Conservation (phyloP, 1,284 basidiomycete genomes). For the Anthracocystis panici-leucophaei region DNA sequence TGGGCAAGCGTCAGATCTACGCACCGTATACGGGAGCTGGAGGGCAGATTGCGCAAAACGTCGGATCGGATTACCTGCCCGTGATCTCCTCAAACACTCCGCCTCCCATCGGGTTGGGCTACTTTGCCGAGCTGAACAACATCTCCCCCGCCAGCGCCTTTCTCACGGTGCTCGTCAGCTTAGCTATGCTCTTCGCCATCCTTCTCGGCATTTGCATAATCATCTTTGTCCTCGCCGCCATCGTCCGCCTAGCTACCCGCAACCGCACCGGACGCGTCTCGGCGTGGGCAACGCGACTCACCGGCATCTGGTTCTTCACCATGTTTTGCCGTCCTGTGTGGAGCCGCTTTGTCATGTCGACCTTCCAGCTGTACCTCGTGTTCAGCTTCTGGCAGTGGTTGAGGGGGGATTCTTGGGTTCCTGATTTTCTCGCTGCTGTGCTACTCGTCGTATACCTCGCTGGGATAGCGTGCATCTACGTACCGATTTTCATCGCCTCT, state of each 20-base stretch:
- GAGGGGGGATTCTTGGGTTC: constrained; percentile 62
- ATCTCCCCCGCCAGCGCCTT: constrained; percentile 63
- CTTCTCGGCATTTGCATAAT: constrained; percentile 41
- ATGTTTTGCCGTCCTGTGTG: constrained; percentile 44
- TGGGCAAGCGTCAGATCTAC: constrained; percentile 56
- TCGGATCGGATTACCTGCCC: constrained; percentile 39
- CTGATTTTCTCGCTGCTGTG: constrained; percentile 61
- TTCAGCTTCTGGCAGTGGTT: constrained; percentile 67
- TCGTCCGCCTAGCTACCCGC: constrained; percentile 31
- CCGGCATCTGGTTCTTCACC: constrained; percentile 31
- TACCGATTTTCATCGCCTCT: constrained; percentile 52
- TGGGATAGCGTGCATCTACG: constrained; percentile 42
- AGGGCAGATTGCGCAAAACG: constrained; percentile 49
- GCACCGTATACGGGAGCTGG: constrained; percentile 66
- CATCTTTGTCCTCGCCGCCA: constrained; percentile 36
- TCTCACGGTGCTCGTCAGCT: constrained; percentile 63
- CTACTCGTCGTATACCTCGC: constrained; percentile 46
- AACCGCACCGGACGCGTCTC: constrained; percentile 23
- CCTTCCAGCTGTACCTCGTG: constrained; percentile 51
- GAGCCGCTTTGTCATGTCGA: constrained; percentile 38
- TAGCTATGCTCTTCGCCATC: constrained; percentile 57
- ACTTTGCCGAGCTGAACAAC: constrained; percentile 58
- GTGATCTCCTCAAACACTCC: constrained; percentile 48
- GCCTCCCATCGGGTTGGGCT: constrained; percentile 47
- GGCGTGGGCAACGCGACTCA: constrained; percentile 30